phyloP scores from a whole-genome alignment of 1,284 basidiomycete genomes.

The Tetrapyrgos nigripes region DNA sequence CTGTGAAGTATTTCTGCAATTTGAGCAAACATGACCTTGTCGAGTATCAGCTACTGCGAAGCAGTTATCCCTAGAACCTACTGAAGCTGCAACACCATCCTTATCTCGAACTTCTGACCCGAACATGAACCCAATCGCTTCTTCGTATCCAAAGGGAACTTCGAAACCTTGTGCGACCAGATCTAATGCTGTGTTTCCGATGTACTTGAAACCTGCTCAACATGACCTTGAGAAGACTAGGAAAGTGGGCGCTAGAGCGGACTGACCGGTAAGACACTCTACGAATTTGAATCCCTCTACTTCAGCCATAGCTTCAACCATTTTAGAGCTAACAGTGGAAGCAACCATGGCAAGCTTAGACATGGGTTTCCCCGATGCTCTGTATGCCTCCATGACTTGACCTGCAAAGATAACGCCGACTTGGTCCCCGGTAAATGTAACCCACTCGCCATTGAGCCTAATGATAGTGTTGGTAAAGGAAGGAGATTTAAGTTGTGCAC shows the following conservation, averaged over 20 bases:
- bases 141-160: conserved; percentile 86
- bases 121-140: conserved; percentile 90
- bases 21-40: conserved; percentile 76
- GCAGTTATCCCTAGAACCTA: too few relatives aligned
- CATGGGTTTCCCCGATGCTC: conserved; percentile 62
- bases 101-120: conserved; percentile 81
- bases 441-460: conserved; percentile 66
- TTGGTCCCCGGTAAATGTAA: conserved; percentile 84
- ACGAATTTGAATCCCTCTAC: conserved; percentile 81
- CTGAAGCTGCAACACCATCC: conserved; percentile 82
- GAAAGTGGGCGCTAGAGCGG: neutral
- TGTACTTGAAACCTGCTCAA: conserved; percentile 77
- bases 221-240: neutral
- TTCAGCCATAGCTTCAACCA: conserved; percentile 79
- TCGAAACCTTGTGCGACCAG: conserved; percentile 71
- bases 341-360: conserved; percentile 81
- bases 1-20: conserved; percentile 57
- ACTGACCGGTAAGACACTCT: conserved; percentile 81
- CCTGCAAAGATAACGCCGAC: conserved; percentile 79
- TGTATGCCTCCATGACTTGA: conserved; percentile 64
- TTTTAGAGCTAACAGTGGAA: conserved; percentile 88
- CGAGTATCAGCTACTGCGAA: too few relatives aligned
- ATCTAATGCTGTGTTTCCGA: conserved; percentile 79
- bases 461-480: neutral
- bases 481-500: conserved; percentile 17